Conservation (phyloP, 1,284 basidiomycete genomes). For the Malassezia psittaci region DNA sequence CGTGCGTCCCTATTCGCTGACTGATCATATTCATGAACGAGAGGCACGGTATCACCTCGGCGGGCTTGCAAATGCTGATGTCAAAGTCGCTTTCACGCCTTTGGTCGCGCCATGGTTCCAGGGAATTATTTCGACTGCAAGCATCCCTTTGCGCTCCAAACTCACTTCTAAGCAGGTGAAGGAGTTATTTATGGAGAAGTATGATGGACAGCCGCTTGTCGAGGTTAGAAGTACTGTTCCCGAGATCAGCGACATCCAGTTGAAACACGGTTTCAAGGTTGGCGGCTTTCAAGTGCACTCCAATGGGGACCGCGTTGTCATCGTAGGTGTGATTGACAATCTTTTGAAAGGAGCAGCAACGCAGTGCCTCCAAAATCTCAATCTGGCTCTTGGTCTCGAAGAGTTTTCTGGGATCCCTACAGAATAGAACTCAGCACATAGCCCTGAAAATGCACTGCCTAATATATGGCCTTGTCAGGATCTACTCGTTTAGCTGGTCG, state of each 20-base stretch:
- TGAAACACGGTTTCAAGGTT: slow-evolving; percentile 75
- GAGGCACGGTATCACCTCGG: slow-evolving; percentile 78
- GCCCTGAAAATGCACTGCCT: not conserved
- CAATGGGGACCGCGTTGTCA: slow-evolving; percentile 73
- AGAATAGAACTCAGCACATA: not conserved
- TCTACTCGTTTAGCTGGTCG: not conserved
- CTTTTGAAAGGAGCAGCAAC: slow-evolving; percentile 94
- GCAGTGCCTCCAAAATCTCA: slow-evolving; percentile 91
- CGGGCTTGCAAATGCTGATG: slow-evolving; percentile 50
- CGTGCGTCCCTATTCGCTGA: slow-evolving; percentile 74
- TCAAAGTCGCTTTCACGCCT: slow-evolving; percentile 78
- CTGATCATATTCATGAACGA: slow-evolving; percentile 96
- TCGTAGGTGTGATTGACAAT: slow-evolving; percentile 72
- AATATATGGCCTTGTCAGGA: not conserved
- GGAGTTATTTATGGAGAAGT: slow-evolving; percentile 67
- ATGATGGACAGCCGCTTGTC: slow-evolving; percentile 64
- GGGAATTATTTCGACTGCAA: slow-evolving; percentile 79
- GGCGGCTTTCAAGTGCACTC: slow-evolving; percentile 92
- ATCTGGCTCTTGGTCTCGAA: slow-evolving; percentile 83
- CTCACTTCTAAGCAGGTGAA: slow-evolving; percentile 64
- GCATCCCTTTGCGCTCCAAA: slow-evolving; percentile 62
- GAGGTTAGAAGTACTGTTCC: slow-evolving; percentile 62
- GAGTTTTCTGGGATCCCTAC: slow-evolving; percentile 70
- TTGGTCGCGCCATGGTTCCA: slow-evolving; percentile 88
- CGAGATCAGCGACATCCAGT: slow-evolving; percentile 64